Conservation (phyloP, 2,329 filamentous ascomycete species). For the Pseudogymnoascus sp. region DNA sequence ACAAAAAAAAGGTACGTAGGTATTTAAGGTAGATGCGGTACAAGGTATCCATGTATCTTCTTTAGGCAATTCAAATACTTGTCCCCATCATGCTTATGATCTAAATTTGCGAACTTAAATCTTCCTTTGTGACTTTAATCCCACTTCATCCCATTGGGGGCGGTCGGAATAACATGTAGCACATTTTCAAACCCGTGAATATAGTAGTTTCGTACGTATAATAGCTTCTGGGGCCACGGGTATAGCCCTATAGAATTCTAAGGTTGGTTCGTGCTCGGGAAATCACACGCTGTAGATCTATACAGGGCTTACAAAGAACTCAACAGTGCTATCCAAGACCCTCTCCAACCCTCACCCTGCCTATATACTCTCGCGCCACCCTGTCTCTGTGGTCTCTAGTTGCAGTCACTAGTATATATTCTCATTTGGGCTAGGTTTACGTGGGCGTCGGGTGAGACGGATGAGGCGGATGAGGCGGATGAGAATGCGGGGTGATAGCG, state of each 20-base stretch:
- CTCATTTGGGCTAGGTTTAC: not conserved
- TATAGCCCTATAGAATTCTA: no score
- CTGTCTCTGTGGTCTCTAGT: not conserved
- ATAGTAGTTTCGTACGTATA: no score
- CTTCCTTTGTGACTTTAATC: not conserved
- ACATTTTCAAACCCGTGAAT: no score
- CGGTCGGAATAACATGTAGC: no score
- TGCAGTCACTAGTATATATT: not conserved
- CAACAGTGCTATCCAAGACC: not conserved
- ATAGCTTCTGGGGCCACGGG: no score
- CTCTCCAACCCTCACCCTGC: not conserved
- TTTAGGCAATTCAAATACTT: slow-evolving; percentile 1
- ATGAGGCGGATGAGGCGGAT: not conserved
- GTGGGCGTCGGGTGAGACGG: not conserved
- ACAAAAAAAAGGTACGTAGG: not conserved
- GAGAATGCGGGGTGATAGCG: not conserved
- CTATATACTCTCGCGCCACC: not conserved
- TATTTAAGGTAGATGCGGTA: not conserved
- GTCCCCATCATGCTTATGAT: not conserved
- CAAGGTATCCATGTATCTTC: not conserved
- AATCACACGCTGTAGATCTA: no score
- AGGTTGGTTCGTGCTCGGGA: no score
- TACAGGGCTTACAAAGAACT: not conserved
- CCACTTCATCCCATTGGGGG: not conserved
- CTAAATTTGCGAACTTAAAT: no score